phyloP scores from a whole-genome alignment of 768 basidiomycete genomes.

The Suillus cothurnatus region DNA sequence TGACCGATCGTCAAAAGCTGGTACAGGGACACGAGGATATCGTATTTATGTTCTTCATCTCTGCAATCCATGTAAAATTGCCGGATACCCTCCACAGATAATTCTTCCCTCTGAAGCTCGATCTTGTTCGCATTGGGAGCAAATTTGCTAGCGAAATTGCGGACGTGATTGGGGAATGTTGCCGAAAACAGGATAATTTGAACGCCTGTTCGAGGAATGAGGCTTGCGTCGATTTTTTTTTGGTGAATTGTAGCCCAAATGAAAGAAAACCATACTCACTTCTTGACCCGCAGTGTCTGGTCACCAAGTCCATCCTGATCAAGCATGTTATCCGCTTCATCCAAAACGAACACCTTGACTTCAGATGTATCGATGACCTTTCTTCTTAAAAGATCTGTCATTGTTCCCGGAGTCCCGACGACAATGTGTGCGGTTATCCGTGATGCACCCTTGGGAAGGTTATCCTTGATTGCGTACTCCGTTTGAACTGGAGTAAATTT shows the following conservation, averaged over 20 bases:
- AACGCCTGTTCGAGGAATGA: slow-evolving; percentile 56
- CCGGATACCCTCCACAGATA: slow-evolving; percentile 90
- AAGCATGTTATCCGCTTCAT: slow-evolving; percentile 99
- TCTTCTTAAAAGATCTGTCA: slow-evolving; percentile 81
- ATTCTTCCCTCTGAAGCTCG: slow-evolving; percentile 89
- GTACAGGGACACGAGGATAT: slow-evolving; percentile 90
- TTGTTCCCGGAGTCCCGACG: slow-evolving; percentile 95
- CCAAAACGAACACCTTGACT: slow-evolving; percentile 92
- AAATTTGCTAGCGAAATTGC: slow-evolving; percentile 88
- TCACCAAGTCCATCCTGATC: slow-evolving; percentile 93
- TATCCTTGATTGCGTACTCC: slow-evolving; percentile 94
- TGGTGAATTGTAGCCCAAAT: slow-evolving; percentile 18
- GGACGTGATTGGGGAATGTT: slow-evolving; percentile 94
- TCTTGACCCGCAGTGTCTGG: slow-evolving; percentile 91
- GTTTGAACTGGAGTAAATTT: slow-evolving; percentile 93
- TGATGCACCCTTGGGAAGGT: slow-evolving; percentile 64
- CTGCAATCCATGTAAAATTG: slow-evolving; percentile 98
- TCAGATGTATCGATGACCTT: slow-evolving; percentile 77
- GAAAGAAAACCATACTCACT: slow-evolving; percentile 50
- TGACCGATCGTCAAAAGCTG: slow-evolving; percentile 92
- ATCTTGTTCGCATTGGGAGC: slow-evolving; percentile 97
- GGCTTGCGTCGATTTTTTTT: slow-evolving; percentile 36
- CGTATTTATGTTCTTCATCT: slow-evolving; percentile 92
- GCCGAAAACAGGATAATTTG: slow-evolving; percentile 98
- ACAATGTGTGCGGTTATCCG: slow-evolving; percentile 86